Percentiles rank a stretch among this genome's conserved stretches.
Evolutionary conservation across 805 yeast genomes (phyloP).

Genomic region (Schwanniomyces occidentalis): DNA sequence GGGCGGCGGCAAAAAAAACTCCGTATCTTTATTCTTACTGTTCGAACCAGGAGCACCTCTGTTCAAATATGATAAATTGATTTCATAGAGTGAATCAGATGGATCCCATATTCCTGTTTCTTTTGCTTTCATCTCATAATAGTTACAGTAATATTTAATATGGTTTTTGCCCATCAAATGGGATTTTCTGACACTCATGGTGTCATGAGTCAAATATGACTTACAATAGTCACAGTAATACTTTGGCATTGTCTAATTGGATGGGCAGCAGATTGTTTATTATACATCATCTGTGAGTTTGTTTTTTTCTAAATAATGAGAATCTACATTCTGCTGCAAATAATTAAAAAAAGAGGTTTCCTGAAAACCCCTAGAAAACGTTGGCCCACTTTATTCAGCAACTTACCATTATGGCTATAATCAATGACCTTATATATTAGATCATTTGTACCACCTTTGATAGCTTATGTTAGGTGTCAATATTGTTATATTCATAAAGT

Average conservation of each 20-base stretch:
- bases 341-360: no score
- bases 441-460: no score
- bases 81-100: constrained; percentile 33
- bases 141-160: constrained; percentile 66
- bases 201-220: constrained; percentile 82
- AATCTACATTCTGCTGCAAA: no score
- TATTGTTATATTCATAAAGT: no score
- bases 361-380: no score
- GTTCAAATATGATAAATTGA: constrained; percentile 35
- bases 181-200: constrained; percentile 79
- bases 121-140: constrained; percentile 56
- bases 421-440: no score
- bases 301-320: no score
- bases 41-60: constrained; percentile 27
- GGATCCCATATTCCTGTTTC: constrained; percentile 39
- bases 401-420: no score
- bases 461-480: no score
- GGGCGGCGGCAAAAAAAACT: constrained; percentile 34
- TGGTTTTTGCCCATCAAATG: constrained; percentile 81
- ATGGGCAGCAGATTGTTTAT: no score
- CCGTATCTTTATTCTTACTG: constrained; percentile 4
- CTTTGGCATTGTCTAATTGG: constrained; percentile 64
- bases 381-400: no score
- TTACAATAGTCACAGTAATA: constrained; percentile 86
- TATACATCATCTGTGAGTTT: no score